A percentile compares a stretch with the other conserved stretches of the same genome.
Evolutionary conservation across 345 rosid genomes (phyloP).

Genomic region (Mercurialis annua): DNA sequence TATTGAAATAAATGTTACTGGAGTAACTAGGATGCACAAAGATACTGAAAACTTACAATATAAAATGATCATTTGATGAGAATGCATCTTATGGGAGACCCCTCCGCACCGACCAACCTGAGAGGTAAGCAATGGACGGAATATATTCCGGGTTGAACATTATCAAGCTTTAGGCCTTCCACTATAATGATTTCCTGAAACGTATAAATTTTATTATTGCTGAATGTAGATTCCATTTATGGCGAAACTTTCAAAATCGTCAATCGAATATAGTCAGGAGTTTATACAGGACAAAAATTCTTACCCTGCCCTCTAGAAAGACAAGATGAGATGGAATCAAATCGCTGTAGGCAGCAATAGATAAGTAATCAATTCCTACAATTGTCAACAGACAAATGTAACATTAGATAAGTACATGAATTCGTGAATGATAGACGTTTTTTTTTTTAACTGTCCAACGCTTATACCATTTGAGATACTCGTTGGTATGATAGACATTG

Average conservation of each 20-base stretch:
- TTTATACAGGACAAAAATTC: not conserved
- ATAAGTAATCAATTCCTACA: constrained; percentile 72
- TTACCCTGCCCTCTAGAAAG: constrained; percentile 35
- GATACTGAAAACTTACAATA: not conserved
- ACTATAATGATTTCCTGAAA: constrained; percentile 29
- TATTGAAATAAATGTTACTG: no score
- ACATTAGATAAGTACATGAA: no score
- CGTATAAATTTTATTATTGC: not conserved
- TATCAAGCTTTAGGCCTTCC: constrained; percentile 34
- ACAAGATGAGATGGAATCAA: constrained; percentile 42
- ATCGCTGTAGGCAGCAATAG: constrained; percentile 64
- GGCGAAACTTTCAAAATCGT: not conserved
- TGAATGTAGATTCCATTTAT: not conserved
- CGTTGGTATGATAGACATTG: no score
- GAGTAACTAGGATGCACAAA: no score
- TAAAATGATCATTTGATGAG: constrained; percentile 33
- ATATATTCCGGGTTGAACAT: constrained; percentile 32
- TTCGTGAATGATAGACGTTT: no score
- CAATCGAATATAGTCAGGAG: not conserved
- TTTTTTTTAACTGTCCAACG: no score
- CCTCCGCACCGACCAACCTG: constrained; percentile 41
- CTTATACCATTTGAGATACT: not conserved
- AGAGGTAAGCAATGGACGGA: constrained; percentile 38
- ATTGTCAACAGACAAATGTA: not conserved
- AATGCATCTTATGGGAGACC: constrained; percentile 44